These are phyloP conservation scores for Auriscalpium orientale DNA, from an alignment of 768 basidiomycete species.

Conservation along the genomic window DNA sequence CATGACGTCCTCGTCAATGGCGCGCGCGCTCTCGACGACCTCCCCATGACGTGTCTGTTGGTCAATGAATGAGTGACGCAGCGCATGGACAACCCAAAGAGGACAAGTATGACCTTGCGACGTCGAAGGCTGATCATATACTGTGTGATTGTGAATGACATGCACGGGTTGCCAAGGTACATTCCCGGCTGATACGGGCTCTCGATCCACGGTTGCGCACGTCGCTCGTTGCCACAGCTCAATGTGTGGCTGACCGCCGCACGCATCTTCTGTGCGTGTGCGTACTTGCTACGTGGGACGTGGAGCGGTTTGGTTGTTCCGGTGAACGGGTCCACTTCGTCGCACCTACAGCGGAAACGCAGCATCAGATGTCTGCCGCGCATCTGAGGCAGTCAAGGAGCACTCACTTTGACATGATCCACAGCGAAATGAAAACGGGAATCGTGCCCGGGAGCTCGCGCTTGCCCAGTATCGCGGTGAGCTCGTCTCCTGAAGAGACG, in stretches of 20 bases:
- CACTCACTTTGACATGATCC: constrained; percentile 2
- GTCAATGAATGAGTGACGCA: neutral
- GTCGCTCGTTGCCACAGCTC: constrained; percentile 9
- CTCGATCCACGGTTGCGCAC: constrained; percentile 12
- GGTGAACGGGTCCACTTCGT: constrained; percentile 10
- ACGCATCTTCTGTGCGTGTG: constrained; percentile 17
- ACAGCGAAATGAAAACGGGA: neutral
- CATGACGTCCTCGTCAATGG: constrained; percentile 17
- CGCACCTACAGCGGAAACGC: constrained; percentile 14
- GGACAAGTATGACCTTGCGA: constrained; percentile 14
- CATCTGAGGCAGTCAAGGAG: too few species aligned
- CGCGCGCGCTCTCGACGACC: constrained; percentile 18
- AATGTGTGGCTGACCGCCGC: constrained; percentile 18
- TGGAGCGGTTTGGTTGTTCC: constrained; percentile 2
- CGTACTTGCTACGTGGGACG: neutral
- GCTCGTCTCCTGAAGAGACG: neutral
- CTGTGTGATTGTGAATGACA: constrained; percentile 13
- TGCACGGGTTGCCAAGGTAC: constrained; percentile 16
- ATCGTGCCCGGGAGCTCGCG: neutral
- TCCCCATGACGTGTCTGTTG: constrained; percentile 14
- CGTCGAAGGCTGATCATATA: constrained; percentile 21
- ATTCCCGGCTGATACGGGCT: neutral
- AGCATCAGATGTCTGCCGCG: too few species aligned
- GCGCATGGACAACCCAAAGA: too few species aligned
- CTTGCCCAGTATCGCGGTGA: neutral